Base-by-base conservation (phyloP, 2,329 filamentous ascomycete genomes). In the Dactylellina cionopaga region DNA sequence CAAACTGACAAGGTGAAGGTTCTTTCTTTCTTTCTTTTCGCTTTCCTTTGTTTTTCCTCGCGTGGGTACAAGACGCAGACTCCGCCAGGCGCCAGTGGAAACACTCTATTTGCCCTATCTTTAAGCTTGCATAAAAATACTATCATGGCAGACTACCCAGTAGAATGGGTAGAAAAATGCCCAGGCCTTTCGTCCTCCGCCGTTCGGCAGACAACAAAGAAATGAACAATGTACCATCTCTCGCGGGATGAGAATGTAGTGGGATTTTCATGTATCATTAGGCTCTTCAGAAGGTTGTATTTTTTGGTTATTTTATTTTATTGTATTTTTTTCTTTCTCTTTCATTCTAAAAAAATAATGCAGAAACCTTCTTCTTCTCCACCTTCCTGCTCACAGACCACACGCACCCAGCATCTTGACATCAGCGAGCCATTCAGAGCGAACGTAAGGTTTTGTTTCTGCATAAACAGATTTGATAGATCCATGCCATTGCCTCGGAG, bases 101-200 rank as follows among this genome's bases (percentile, higher is more conserved):
- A 72, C 68, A 72, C 60, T 58, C 44, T 72, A 54, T 72, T 64
- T 72, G 68, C 68, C 68, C 68, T 65, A 65, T 72, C 52, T 59
- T 63, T 39, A 62, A 59, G 68, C 58, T 63, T 72, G 68, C 68
- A 72, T 72, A 54, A 72, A 65, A 44, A 52, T 15, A 17, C n/a
- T 56, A 56, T 63, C 56, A 63, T 47, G 15, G 47, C 56, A 69
- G 44, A n/a, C 35, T 54, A 63, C 65, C 66, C 58, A 63, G 52
- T 55, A 58, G 59, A 72, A 72, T 65, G 66, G 58, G 43, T 59
- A 29, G 15, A 52, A 52, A 44, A 59, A 52, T 54, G 43, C 39
- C 58, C 66, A 63, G 65, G 46, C 56, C 52, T 49, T 52, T 68
- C 47, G 63, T 31, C 35, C 47, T 43, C 46, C 52, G 63, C 63